Evolutionary conservation across 768 basidiomycete genomes (phyloP), one percentile per base, ranked within the genome.

Genomic region (Boletus sensibilis): DNA sequence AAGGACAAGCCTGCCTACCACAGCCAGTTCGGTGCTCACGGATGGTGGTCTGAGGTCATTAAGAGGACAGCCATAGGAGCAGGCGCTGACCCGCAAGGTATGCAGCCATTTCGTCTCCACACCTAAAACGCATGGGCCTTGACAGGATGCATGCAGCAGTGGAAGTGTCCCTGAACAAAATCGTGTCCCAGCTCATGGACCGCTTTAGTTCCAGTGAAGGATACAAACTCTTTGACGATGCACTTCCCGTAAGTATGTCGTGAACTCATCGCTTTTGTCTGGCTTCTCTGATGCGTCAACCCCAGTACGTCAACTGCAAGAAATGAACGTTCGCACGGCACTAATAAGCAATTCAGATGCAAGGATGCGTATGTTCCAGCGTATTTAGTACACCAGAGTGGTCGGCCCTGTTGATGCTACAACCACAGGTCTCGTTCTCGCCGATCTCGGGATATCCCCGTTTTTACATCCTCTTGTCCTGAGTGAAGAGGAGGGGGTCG

Each of bases 1-100:
- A 73, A 60, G 16, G 81, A 85, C 57, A 76, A 78, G 43, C 87
- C 89, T 2, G 79, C 74, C 0, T 91, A 90, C 65, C 66, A 59
- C 25, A 61, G 53, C 44, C 50, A 71, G 46, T 70, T 76, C 16
- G 85, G 85, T 46, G 77, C 79, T 45, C 68, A 78, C 33, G 69
- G 65, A 3, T 92, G 89, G 90, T 93, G 91, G 91, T 69, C 75
- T n/a, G 85, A 89, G 58, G 89, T 93, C 38, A 85, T 93, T 58
- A 76, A 75, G 54, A 74, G 81, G 55, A 92, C 91, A 37, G 90
- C 90, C 18, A 69, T 90, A 3, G 88, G 84, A 4, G 88, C 90
- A 41, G 89, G 88, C 1, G 90, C 85, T 4, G 76, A 87, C 70
- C 67, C 79, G 46, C 67, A 74, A 63, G 79, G 87, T 85, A 57